Conservation (phyloP, 495 filamentous ascomycete species). For the Cairneyella variabilis region DNA sequence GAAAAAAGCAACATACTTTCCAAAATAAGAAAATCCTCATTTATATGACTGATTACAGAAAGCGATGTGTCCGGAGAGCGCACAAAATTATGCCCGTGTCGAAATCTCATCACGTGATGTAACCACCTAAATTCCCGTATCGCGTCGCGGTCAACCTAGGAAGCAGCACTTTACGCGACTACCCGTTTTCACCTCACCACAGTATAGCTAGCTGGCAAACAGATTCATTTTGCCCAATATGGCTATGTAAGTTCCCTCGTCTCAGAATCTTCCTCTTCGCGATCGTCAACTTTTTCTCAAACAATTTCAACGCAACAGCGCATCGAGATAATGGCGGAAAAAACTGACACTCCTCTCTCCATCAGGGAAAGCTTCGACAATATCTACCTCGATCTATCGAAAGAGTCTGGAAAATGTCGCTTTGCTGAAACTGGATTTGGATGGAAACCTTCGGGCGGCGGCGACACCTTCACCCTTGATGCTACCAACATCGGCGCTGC, state of each 20-base stretch:
- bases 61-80: too few species aligned
- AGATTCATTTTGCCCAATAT: neutral
- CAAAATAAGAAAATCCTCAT: too few species aligned
- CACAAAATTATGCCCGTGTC: too few species aligned
- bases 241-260: conserved; percentile 6
- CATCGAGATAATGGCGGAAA: neutral
- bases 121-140: neutral
- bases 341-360: conserved; percentile 3
- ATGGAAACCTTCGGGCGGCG: conserved; percentile 84
- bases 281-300: neutral
- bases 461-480: conserved; percentile 90
- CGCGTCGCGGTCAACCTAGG: neutral
- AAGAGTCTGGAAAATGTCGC: conserved; percentile 83
- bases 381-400: conserved; percentile 92
- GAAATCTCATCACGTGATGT: too few species aligned
- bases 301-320: neutral
- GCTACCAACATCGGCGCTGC: conserved; percentile 73
- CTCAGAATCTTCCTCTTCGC: neutral
- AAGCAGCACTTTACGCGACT: neutral
- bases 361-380: conserved; percentile 85
- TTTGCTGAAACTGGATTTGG: conserved; percentile 90
- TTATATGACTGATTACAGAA: too few species aligned
- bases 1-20: too few species aligned
- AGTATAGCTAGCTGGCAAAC: neutral
- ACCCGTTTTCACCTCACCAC: neutral